Evolutionary conservation across 805 yeast genomes (phyloP).

Genomic region (Saturnispora zaruensis): DNA sequence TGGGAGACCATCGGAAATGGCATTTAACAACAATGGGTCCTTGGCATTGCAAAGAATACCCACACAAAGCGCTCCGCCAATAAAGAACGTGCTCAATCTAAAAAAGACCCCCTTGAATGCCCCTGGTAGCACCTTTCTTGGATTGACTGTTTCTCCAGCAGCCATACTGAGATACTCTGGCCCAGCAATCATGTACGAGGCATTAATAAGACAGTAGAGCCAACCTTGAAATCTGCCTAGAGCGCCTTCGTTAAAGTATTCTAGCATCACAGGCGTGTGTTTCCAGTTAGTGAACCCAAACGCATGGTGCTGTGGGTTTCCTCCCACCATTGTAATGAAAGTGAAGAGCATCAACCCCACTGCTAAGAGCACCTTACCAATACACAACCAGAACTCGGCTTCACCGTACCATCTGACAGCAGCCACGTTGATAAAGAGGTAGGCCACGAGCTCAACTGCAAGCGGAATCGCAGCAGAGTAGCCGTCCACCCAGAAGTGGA

Average conservation of each 20-base stretch:
- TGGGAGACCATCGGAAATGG: slow-evolving; percentile 29
- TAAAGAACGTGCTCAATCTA: slow-evolving; percentile 35
- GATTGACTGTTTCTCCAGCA: slow-evolving; percentile 39
- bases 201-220: slow-evolving; percentile 51
- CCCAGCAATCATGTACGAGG: slow-evolving; percentile 61
- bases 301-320: slow-evolving; percentile 42
- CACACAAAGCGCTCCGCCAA: slow-evolving; percentile 42
- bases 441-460: slow-evolving; percentile 34
- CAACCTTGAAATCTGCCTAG: slow-evolving; percentile 40
- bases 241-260: slow-evolving; percentile 30
- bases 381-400: slow-evolving; percentile 37
- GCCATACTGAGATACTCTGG: slow-evolving; percentile 41
- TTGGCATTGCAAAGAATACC: slow-evolving; percentile 37
- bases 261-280: slow-evolving; percentile 19
- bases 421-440: slow-evolving; percentile 35
- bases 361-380: slow-evolving; percentile 41
- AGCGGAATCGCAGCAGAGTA: slow-evolving; percentile 41
- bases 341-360: slow-evolving; percentile 42
- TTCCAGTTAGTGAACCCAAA: slow-evolving; percentile 48
- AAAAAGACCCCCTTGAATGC: slow-evolving; percentile 39
- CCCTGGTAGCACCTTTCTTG: slow-evolving; percentile 36
- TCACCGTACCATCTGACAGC: slow-evolving; percentile 46
- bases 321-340: slow-evolving; percentile 48
- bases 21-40: slow-evolving; percentile 30
- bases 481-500: slow-evolving; percentile 44